A percentile compares a stretch with the other conserved stretches of the same genome.
Evolutionary conservation across 2,329 filamentous ascomycete species (phyloP).

Genomic region (Thelonectria discophora): DNA sequence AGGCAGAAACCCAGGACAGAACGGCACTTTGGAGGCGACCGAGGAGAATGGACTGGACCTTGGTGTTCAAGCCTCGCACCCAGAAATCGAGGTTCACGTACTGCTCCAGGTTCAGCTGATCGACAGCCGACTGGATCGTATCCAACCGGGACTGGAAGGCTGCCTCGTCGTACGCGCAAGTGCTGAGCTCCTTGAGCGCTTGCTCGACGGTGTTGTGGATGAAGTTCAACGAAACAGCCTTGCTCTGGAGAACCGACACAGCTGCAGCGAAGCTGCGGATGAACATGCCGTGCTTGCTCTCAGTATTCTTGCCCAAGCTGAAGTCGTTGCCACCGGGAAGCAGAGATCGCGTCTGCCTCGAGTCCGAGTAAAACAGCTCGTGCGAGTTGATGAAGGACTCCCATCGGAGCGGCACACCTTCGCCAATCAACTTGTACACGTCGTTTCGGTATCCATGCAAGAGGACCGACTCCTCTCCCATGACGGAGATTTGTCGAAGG

Average conservation of each 20-base stretch:
- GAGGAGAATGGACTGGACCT: conserved; percentile 82
- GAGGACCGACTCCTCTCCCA: conserved; percentile 87
- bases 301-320: conserved; percentile 64
- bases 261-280: conserved; percentile 91
- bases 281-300: conserved; percentile 96
- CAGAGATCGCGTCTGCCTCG: conserved; percentile 56
- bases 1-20: conserved; percentile 85
- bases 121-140: conserved; percentile 88
- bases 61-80: conserved; percentile 86
- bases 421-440: conserved; percentile 81
- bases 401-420: conserved; percentile 92
- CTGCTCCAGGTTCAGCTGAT: conserved; percentile 95
- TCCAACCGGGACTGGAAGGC: conserved; percentile 84
- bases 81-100: conserved; percentile 93
- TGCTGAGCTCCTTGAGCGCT: conserved; percentile 82
- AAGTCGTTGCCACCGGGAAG: conserved; percentile 52
- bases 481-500: conserved; percentile 80
- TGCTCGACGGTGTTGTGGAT: conserved; percentile 86
- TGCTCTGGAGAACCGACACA: conserved; percentile 87
- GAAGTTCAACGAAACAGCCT: conserved; percentile 79
- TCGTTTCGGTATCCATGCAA: conserved; percentile 93
- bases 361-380: conserved; percentile 75
- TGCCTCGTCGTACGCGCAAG: conserved; percentile 82
- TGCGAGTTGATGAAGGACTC: conserved; percentile 98
- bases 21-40: conserved; percentile 87